Evolutionary conservation across 2,329 filamentous ascomycete species (phyloP).

Genomic region (Colletotrichum sp.): DNA sequence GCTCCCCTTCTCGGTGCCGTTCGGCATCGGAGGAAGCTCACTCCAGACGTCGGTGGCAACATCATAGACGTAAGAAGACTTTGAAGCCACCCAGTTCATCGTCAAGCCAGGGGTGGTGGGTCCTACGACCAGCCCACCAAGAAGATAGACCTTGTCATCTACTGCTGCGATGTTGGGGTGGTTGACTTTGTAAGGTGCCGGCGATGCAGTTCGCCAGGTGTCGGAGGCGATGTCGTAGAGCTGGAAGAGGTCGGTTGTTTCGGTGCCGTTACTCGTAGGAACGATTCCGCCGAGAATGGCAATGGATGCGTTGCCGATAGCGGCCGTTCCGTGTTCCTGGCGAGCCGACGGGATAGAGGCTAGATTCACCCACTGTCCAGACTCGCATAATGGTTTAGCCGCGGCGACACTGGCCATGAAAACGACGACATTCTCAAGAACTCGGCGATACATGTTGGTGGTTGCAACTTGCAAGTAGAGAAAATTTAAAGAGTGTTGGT

Average conservation of each 20-base stretch:
- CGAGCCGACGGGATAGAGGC: neutral
- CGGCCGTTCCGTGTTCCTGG: neutral
- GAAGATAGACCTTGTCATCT: constrained; percentile 35
- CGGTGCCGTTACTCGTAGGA: neutral
- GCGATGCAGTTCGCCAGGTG: constrained; percentile 30
- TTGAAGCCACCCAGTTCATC: constrained; percentile 28
- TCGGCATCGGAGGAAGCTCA: constrained; percentile 28
- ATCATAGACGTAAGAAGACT: constrained; percentile 35
- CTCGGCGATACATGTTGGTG: neutral
- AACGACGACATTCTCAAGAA: neutral
- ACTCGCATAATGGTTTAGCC: neutral
- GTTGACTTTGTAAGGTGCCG: constrained; percentile 34
- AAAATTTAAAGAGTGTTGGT: neutral
- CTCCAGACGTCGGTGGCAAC: constrained; percentile 30
- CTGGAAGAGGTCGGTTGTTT: constrained; percentile 18
- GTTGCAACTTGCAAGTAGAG: neutral
- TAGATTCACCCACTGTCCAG: neutral
- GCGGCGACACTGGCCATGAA: neutral
- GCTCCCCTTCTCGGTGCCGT: constrained; percentile 32
- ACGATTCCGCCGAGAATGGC: neutral
- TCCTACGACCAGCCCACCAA: constrained; percentile 37
- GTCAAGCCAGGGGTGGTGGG: constrained; percentile 10
- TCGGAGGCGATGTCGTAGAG: constrained; percentile 31
- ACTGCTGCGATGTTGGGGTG: constrained; percentile 42
- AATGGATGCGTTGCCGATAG: neutral